Evolutionary conservation across 179 eudicot genomes (phyloP).

Genomic region (Silene coronaria): DNA sequence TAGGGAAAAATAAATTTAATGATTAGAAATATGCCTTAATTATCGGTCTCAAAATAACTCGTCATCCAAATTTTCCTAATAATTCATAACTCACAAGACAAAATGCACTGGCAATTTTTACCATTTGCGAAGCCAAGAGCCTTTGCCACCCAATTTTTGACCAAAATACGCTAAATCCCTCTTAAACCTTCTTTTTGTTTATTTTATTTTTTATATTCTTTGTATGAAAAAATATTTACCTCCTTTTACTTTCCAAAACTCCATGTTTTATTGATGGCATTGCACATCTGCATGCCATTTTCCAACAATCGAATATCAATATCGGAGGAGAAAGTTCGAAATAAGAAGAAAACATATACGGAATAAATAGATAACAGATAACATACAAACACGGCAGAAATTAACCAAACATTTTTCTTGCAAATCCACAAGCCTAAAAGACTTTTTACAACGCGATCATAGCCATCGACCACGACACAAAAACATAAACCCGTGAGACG

Average conservation of each 20-base stretch:
- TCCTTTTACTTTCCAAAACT: background rate
- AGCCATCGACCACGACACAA: background rate
- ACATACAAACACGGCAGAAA: background rate
- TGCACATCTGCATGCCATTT: conserved; percentile 20
- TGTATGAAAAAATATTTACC: background rate
- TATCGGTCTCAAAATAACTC: conserved; percentile 25
- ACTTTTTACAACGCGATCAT: background rate
- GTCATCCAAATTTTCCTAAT: conserved; percentile 14
- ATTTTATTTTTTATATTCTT: background rate
- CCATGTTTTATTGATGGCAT: conserved; percentile 16
- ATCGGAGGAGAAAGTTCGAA: background rate
- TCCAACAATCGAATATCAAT: background rate
- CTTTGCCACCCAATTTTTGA: conserved; percentile 18
- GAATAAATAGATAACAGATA: background rate
- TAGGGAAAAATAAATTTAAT: background rate
- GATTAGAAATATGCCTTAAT: conserved; percentile 23
- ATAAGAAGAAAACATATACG: background rate
- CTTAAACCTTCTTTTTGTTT: conserved; percentile 26
- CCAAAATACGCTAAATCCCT: conserved; percentile 19
- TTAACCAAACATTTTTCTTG: background rate
- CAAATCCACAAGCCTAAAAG: background rate
- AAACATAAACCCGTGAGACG: conserved; percentile 4
- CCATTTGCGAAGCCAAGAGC: conserved; percentile 24
- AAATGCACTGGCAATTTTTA: conserved; percentile 13
- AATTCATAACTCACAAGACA: conserved; percentile 12